These are phyloP conservation scores for Gymnopilus dilepis DNA, from an alignment of 768 basidiomycete species.

Conservation along the genomic window DNA sequence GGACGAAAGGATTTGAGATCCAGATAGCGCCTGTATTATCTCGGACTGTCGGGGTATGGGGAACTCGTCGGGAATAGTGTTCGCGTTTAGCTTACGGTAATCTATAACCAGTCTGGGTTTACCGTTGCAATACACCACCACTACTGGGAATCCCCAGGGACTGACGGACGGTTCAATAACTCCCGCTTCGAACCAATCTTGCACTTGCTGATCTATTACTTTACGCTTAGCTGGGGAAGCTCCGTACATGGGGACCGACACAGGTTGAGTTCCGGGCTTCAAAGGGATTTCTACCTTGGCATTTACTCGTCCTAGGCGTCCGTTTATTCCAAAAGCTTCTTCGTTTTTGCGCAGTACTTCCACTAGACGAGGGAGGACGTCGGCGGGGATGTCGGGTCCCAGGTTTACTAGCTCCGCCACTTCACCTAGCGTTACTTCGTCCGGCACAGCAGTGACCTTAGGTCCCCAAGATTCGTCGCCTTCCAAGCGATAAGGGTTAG, in stretches of 20 bases:
- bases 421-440: not conserved
- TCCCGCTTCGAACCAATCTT: too few species aligned
- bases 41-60: too few species aligned
- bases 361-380: not conserved
- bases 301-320: not conserved
- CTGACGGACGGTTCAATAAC: not conserved
- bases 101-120: too few species aligned
- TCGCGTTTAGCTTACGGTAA: too few species aligned
- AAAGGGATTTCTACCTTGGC: not conserved
- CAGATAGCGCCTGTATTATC: too few species aligned
- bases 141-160: too few species aligned
- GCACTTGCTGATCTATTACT: too few species aligned
- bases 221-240: too few species aligned
- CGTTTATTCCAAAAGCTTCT: not conserved
- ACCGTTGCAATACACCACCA: too few species aligned
- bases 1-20: too few species aligned
- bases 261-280: not conserved
- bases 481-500: slow-evolving; percentile 1
- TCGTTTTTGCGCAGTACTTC: not conserved
- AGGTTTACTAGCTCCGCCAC: not conserved
- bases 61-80: too few species aligned
- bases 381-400: not conserved
- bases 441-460: slow-evolving; percentile 4
- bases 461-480: slow-evolving; percentile 11
- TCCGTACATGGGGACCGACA: too few species aligned